Evolutionary conservation across 2,329 filamentous ascomycete genomes (phyloP), one percentile per base, ranked within the genome.

Genomic region (Xylaria multiplex): DNA sequence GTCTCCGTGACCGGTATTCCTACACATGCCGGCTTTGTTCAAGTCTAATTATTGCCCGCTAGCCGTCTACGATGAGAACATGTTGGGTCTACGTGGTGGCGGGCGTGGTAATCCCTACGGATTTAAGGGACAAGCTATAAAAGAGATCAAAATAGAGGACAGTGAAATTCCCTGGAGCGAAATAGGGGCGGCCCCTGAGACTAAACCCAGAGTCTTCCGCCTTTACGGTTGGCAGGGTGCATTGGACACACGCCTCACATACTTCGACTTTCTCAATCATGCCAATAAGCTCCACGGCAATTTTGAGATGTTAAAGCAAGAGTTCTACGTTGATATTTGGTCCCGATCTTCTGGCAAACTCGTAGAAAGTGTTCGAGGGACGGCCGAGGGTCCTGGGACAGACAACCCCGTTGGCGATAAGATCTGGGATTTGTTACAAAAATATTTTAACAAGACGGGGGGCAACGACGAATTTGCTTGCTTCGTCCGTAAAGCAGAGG

Each of bases 241-340:
- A 35, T 32, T 45, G 40, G 48, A 7, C 8, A 43, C 57, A 11
- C 2, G 55, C 2, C 6, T 43, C 22, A 8, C 35, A 2, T 68
- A 64, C 46, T 3, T 16, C 1, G 30, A 54, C 13, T 72, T 75
- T 19, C 63, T 72, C 2, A 1, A 4, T 13, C 62, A 58, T 9
- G 61, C 67, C 13, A 70, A 74, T 27, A 46, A 43, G 14, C 50
- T 75, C 9, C 49, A 72, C 4, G 67, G 69, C 24, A 59, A 67
- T 16, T 49, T 30, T 45, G 11, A 64, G 0, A 14, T 16, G 3
- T 46, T 59, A 32, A 65, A 73, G 56, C 68, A 64, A 32, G 49
- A n/a, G 2, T 53, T 74, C 45, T 67, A 65, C 8, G 9, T 73
- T 19, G 66, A 73, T 42, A 37, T 72, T 27, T 75, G 70, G 70